Base-by-base conservation (phyloP, 495 filamentous ascomycete species). In the Hyaloscypha bicolor region DNA sequence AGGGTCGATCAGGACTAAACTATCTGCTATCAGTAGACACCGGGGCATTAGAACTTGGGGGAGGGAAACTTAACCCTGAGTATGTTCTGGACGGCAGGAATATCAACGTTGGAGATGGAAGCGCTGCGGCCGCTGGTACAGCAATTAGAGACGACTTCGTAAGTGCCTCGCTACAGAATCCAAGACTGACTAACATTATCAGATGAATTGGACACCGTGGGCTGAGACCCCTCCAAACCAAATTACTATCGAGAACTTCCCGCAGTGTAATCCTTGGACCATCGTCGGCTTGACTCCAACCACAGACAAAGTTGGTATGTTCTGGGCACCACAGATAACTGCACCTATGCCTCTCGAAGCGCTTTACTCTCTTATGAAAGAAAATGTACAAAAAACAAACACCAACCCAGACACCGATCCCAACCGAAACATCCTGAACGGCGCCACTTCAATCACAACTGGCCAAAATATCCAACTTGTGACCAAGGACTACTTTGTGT, bases 181-280 rank as follows among this genome's bases (percentile, higher is more conserved):
- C 30, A 14, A 8, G 37, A 32, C 56, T 37, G 12, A 62, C 48
- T 62, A 45, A 60, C 31, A 33, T 60, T 58, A 37, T 48, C 55
- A 74, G 72, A 69, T 62, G 21, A 29, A 30, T 48, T 74, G 72
- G 72, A 51, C 61, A 21, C 72, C 72, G 8, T 72, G 33, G 56
- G 51, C 21, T 8, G 70, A 39, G 33, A 60, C 48, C 55, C 12
- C 31, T 37, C 22, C 59, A 42, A 65, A 67, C 67, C 11, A 66
- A 32, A 65, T 64, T 39, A 58, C 55, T 25, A 61, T 72, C 45
- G 45, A 30, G 29, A 55, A 63, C 52, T 66, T 31, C 57, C 31
- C 51, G 51, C 51, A 64, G 9, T 74, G 72, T 63, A 74, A 74
- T 60, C 70, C 72, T 19, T 74, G 72, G 72, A 62, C 11, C 31